phyloP scores from a whole-genome alignment of 1,284 basidiomycete species.

The Melampsora americana region DNA sequence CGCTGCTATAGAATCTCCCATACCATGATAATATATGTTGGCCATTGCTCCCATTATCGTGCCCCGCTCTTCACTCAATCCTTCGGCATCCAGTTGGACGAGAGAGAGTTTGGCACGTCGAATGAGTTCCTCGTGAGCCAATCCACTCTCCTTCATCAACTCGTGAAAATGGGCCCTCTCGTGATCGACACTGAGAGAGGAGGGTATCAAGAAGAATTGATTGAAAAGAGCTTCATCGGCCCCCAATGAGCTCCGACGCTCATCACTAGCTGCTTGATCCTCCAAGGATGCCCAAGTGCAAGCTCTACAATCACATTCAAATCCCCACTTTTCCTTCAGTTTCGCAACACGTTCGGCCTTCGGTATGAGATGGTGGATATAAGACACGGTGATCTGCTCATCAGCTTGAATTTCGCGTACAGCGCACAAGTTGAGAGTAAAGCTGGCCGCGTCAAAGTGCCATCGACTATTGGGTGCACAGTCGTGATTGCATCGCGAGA shows the following conservation, averaged over 20 bases:
- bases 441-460: constrained; percentile 2
- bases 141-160: too few species aligned
- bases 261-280: neutral
- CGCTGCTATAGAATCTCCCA: neutral
- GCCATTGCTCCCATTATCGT: neutral
- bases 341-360: neutral
- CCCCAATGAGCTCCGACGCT: neutral
- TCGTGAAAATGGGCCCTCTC: neutral
- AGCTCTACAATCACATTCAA: constrained; percentile 1
- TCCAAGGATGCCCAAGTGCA: neutral
- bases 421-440: constrained; percentile 12
- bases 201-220: neutral
- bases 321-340: neutral
- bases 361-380: neutral
- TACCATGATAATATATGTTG: neutral
- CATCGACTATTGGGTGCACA: constrained; percentile 7
- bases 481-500: constrained; percentile 13
- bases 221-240: neutral
- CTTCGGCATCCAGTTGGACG: neutral
- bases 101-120: neutral
- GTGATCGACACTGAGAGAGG: neutral
- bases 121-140: neutral
- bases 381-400: constrained; percentile 9
- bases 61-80: neutral
- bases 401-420: neutral